Evolutionary conservation across 345 rosid genomes (phyloP).

Genomic region (Boechera stricta): DNA sequence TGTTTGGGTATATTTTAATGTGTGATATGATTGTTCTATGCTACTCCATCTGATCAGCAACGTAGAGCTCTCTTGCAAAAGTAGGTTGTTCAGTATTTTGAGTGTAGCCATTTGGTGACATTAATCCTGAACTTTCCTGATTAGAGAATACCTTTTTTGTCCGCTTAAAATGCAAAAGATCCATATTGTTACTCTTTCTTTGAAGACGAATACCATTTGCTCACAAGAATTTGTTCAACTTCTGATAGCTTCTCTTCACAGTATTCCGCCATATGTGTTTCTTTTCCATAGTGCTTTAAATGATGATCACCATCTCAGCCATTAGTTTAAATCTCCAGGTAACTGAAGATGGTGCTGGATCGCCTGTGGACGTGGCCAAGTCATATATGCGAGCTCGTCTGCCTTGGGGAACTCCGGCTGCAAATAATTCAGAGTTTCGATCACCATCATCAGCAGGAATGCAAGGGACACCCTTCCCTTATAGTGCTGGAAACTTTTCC

Average conservation of each 20-base stretch:
- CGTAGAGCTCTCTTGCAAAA: constrained; percentile 11
- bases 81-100: constrained; percentile 13
- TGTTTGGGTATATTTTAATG: constrained; percentile 7
- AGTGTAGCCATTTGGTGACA: background rate
- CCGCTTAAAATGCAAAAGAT: background rate
- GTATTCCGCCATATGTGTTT: constrained; percentile 14
- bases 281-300: constrained; percentile 24
- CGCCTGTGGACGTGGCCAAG: constrained; percentile 86
- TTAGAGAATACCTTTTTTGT: background rate
- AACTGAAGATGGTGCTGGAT: constrained; percentile 61
- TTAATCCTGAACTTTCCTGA: constrained; percentile 2
- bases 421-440: constrained; percentile 45
- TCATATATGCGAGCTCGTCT: constrained; percentile 75
- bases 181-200: constrained; percentile 7
- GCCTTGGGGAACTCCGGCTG: constrained; percentile 76
- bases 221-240: background rate
- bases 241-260: constrained; percentile 2
- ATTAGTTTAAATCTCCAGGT: constrained; percentile 46
- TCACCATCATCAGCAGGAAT: constrained; percentile 55
- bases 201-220: background rate
- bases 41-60: constrained; percentile 17
- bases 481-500: constrained; percentile 50
- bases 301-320: constrained; percentile 26
- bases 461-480: constrained; percentile 55
- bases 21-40: constrained; percentile 18